Evolutionary conservation across 139 green algal species (phyloP).

Genomic region (Asterochloris erici): DNA sequence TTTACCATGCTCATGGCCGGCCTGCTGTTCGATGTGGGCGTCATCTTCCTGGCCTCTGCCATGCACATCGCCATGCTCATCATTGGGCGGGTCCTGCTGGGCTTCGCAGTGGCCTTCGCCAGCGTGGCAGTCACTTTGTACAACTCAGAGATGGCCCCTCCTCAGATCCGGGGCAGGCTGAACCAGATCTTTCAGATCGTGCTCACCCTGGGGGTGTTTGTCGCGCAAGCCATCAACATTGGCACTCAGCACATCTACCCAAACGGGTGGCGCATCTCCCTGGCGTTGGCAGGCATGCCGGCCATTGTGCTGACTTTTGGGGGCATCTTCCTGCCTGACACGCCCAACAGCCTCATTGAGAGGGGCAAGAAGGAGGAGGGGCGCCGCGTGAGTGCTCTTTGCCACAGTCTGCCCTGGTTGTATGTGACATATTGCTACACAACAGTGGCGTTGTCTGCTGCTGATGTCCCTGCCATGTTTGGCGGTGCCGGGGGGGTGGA

Average conservation of each 20-base stretch:
- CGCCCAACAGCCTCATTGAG: conserved; percentile 76
- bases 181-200: conserved; percentile 35
- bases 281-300: conserved; percentile 24
- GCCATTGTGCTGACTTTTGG: conserved; percentile 36
- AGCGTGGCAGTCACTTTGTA: conserved; percentile 44
- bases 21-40: conserved; percentile 26
- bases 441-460: too few relatives aligned
- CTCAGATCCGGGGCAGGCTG: conserved; percentile 22
- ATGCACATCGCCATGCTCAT: conserved; percentile 54
- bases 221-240: conserved; percentile 33
- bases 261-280: conserved; percentile 26
- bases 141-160: conserved; percentile 44
- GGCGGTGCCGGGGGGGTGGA: too few relatives aligned
- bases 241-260: conserved; percentile 19
- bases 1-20: conserved; percentile 25
- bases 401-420: too few relatives aligned
- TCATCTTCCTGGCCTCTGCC: conserved; percentile 15
- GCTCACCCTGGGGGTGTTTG: conserved; percentile 26
- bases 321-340: conserved; percentile 66
- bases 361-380: conserved; percentile 40
- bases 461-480: too few relatives aligned
- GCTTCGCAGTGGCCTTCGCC: conserved; percentile 71
- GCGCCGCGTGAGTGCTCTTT: not conserved
- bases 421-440: too few relatives aligned
- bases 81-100: conserved; percentile 65